Conservation (phyloP, 805 yeast species). For the Saturnispora sanitii region DNA sequence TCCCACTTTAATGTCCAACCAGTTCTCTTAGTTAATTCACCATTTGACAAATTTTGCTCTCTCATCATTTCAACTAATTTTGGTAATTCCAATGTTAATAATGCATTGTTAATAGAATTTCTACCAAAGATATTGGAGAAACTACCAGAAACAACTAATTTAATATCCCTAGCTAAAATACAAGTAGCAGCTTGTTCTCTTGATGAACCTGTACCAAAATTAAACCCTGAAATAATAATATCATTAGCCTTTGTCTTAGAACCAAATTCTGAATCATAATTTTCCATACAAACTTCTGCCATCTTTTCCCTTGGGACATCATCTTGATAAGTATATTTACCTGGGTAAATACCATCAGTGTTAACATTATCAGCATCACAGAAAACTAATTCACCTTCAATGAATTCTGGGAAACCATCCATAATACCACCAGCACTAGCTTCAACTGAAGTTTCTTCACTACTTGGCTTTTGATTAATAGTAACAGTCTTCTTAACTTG, state of each 20-base stretch:
- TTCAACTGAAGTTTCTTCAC: conserved; percentile 6
- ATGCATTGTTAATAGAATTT: conserved; percentile 93
- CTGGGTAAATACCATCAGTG: conserved; percentile 98
- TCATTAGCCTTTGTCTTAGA: conserved; percentile 72
- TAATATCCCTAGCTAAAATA: conserved; percentile 86
- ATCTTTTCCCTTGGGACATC: conserved; percentile 88
- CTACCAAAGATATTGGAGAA: conserved; percentile 95
- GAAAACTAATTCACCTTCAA: conserved; percentile 83
- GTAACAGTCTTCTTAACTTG: conserved; percentile 38
- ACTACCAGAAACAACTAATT: conserved; percentile 90
- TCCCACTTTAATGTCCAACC: conserved; percentile 93
- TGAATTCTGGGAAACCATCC: conserved; percentile 83
- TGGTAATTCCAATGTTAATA: conserved; percentile 89
- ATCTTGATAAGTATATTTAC: conserved; percentile 97
- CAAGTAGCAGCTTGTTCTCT: conserved; percentile 99
- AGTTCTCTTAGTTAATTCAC: conserved; percentile 86
- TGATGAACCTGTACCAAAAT: conserved; percentile 97
- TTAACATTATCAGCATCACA: conserved; percentile 97
- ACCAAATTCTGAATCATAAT: conserved; percentile 86
- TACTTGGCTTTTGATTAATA: conserved; percentile 25
- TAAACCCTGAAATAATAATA: conserved; percentile 83
- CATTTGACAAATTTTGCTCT: conserved; percentile 20
- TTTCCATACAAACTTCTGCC: conserved; percentile 99
- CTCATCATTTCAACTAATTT: conserved; percentile 70
- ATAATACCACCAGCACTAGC: conserved; percentile 53